Percentiles rank a stretch among this genome's conserved stretches.
These are phyloP conservation scores for Plasmopara muralis DNA, from an alignment of 352 stramenopile species.

Conservation along the genomic window DNA sequence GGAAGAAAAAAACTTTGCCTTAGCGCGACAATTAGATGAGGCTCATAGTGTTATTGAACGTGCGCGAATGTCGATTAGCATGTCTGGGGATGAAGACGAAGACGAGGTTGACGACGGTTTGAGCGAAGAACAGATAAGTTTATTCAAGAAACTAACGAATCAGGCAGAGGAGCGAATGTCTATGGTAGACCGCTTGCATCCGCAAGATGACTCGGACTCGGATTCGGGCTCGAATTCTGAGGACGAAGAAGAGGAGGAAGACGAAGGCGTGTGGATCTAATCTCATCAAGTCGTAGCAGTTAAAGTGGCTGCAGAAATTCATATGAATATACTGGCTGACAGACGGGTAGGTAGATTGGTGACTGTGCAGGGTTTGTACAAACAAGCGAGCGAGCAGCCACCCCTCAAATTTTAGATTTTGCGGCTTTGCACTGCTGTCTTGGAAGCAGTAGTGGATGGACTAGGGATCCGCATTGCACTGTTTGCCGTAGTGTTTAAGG, in stretches of 20 bases:
- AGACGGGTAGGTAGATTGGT: slow-evolving; percentile 16
- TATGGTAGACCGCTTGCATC: slow-evolving; percentile 75
- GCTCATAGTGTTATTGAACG: slow-evolving; percentile 80
- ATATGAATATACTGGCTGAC: slow-evolving; percentile 6
- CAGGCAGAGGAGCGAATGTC: slow-evolving; percentile 81
- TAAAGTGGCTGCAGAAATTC: slow-evolving; percentile 3
- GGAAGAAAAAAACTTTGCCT: slow-evolving; percentile 81
- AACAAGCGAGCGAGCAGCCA: slow-evolving; percentile 16
- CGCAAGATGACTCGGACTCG: slow-evolving; percentile 70
- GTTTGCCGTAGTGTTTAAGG: slow-evolving; percentile 22
- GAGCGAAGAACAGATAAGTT: slow-evolving; percentile 83
- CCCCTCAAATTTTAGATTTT: slow-evolving; percentile 27
- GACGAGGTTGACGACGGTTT: slow-evolving; percentile 54
- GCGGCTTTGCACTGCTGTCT: slow-evolving; percentile 14
- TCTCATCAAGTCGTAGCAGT: slow-evolving; percentile 15
- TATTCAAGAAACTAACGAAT: slow-evolving; percentile 89
- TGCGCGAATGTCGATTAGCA: slow-evolving; percentile 83
- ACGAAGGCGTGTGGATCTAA: slow-evolving; percentile 86
- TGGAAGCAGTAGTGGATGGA: slow-evolving; percentile 12
- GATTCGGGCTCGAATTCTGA: slow-evolving; percentile 65
- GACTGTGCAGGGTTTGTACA: slow-evolving; percentile 13
- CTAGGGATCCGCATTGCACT: slow-evolving; percentile 11
- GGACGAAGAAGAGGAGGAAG: slow-evolving; percentile 46
- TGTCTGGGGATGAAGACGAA: slow-evolving; percentile 65
- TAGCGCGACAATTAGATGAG: slow-evolving; percentile 74